phyloP scores from a whole-genome alignment of 2,329 filamentous ascomycete species.

The Sporothrix phasma region DNA sequence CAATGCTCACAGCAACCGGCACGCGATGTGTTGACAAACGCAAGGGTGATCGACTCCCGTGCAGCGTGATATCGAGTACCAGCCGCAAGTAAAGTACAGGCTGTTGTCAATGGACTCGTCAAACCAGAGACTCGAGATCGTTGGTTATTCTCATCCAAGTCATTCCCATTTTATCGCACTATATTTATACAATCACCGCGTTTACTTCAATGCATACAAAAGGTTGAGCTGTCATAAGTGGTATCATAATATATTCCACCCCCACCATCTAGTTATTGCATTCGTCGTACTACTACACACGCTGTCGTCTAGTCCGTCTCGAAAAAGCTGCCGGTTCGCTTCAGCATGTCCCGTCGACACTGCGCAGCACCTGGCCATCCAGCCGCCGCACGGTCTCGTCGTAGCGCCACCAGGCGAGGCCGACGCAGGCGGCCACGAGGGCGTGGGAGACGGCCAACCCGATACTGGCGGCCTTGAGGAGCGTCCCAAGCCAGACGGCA shows the following conservation, averaged over 20 bases:
- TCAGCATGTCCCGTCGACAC: conserved; percentile 35
- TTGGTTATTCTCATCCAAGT: no score
- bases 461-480: conserved; percentile 31
- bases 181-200: no score
- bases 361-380: conserved; percentile 39
- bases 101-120: conserved; percentile 20
- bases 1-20: no score
- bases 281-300: no score
- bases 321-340: conserved; percentile 36
- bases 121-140: conserved; percentile 22
- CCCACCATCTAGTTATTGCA: not conserved
- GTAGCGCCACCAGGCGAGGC: conserved; percentile 32
- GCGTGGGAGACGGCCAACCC: conserved; percentile 35
- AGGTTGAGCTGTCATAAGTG: no score
- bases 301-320: conserved; percentile 28
- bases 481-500: conserved; percentile 27
- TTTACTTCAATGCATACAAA: no score
- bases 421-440: conserved; percentile 27
- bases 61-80: conserved; percentile 2
- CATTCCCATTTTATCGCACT: no score
- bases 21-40: no score
- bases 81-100: conserved; percentile 20
- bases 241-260: not conserved
- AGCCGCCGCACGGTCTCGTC: conserved; percentile 33
- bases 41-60: conserved; percentile 15